phyloP scores from a whole-genome alignment of 768 basidiomycete species.

The Termitomyces sp. region DNA sequence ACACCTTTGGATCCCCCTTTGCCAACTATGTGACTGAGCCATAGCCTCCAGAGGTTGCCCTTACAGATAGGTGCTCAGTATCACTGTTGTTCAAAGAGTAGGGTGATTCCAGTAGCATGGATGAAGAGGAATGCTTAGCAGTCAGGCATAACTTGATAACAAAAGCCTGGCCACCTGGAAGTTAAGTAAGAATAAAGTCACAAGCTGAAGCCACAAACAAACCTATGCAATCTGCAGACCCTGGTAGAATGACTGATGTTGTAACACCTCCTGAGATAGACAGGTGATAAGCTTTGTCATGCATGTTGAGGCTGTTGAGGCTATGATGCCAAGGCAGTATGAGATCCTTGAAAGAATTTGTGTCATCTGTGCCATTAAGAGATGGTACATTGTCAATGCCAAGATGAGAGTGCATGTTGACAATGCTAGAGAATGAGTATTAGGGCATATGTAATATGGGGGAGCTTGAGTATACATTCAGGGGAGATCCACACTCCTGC shows the following conservation, averaged over 20 bases:
- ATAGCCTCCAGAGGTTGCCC: no score
- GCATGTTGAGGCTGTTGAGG: conserved; percentile 77
- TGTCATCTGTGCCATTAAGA: conserved; percentile 43
- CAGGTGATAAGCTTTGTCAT: conserved; percentile 65
- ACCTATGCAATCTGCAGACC: conserved; percentile 66
- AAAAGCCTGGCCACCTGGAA: conserved; percentile 70
- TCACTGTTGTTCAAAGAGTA: conserved; percentile 53
- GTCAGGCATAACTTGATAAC: conserved; percentile 78
- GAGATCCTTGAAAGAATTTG: conserved; percentile 49
- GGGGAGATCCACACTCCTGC: conserved; percentile 58
- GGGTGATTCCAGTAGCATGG: conserved; percentile 79
- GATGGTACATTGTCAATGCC: conserved; percentile 31
- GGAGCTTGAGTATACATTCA: conserved; percentile 25
- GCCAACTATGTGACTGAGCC: no score
- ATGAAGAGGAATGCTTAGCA: conserved; percentile 61
- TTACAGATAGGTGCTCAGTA: conserved; percentile 38
- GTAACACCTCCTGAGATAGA: conserved; percentile 79
- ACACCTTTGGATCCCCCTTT: no score
- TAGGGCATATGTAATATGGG: not conserved
- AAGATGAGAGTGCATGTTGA: conserved; percentile 45
- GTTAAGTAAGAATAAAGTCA: not conserved
- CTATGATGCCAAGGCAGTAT: conserved; percentile 65
- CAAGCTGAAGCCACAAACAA: conserved; percentile 1
- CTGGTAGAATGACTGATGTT: conserved; percentile 72
- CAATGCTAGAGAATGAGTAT: conserved; percentile 23